These are phyloP conservation scores for Carex littledalei DNA, from an alignment of 176 grass and related monocot genomes.

Conservation along the genomic window DNA sequence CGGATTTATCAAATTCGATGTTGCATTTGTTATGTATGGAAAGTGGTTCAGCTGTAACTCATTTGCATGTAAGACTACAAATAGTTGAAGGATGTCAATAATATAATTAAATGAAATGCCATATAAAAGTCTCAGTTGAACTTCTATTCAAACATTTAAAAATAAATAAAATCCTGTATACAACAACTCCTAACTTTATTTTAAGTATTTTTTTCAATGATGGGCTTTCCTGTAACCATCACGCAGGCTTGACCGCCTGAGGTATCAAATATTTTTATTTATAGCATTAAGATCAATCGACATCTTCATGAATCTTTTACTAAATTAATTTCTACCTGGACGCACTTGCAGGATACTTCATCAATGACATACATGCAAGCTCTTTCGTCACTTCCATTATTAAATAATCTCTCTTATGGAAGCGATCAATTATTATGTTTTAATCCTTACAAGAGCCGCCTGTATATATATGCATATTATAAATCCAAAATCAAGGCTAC, in stretches of 20 bases:
- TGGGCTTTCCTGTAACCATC: neutral
- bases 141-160: neutral
- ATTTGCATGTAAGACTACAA: too few relatives aligned
- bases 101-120: neutral
- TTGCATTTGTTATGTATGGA: too few relatives aligned
- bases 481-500: neutral
- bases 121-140: neutral
- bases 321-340: neutral
- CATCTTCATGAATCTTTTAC: neutral
- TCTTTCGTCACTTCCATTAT: neutral
- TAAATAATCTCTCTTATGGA: neutral
- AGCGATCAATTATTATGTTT: neutral
- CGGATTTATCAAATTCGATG: too few relatives aligned
- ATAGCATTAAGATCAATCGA: neutral
- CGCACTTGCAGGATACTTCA: neutral
- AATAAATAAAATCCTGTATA: neutral
- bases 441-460: neutral
- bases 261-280: neutral
- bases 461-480: neutral
- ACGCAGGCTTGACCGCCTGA: neutral
- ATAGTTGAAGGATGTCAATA: too few relatives aligned
- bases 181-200: neutral
- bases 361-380: neutral
- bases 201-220: neutral
- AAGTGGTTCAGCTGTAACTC: too few relatives aligned